Conservation (phyloP, 2,329 filamentous ascomycete genomes). For the Stachybotrys chlorohalonatus region DNA sequence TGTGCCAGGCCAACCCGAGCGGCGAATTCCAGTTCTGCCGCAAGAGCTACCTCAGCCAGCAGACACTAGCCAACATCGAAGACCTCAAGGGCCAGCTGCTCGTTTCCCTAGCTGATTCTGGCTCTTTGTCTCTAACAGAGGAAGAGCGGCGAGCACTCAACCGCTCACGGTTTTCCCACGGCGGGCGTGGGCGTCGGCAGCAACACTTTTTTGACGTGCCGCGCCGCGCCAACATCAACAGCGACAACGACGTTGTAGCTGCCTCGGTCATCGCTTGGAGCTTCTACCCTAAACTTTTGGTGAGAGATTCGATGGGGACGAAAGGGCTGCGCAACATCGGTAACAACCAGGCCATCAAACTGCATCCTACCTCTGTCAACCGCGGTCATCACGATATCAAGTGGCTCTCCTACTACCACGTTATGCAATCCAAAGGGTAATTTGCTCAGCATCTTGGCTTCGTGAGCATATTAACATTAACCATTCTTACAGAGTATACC, state of each 20-base stretch:
- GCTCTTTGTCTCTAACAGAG: conserved; percentile 66
- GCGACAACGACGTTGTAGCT: conserved; percentile 69
- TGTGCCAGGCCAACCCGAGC: conserved; percentile 58
- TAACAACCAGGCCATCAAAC: conserved; percentile 82
- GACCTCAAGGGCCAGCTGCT: conserved; percentile 90
- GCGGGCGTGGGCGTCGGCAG: conserved; percentile 46
- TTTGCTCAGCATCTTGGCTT: too few species aligned
- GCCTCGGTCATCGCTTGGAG: conserved; percentile 83
- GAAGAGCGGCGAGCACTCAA: conserved; percentile 64
- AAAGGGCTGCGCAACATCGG: conserved; percentile 86
- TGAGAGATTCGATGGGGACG: conserved; percentile 57
- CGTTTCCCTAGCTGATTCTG: conserved; percentile 75
- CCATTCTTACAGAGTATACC: conserved; percentile 55
- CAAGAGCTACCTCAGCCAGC: conserved; percentile 87
- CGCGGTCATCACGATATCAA: conserved; percentile 58
- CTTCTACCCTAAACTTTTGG: conserved; percentile 89
- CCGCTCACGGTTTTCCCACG: conserved; percentile 52
- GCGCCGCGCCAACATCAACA: conserved; percentile 63
- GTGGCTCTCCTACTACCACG: conserved; percentile 93
- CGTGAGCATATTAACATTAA: conserved; percentile 1
- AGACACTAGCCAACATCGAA: conserved; percentile 85
- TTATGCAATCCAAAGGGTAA: conserved; percentile 83
- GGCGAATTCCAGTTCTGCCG: conserved; percentile 87
- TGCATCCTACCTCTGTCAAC: conserved; percentile 87
- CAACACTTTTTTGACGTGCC: conserved; percentile 78